phyloP scores from a whole-genome alignment of 176 grass and related monocot species.

The Triticum urartu region DNA sequence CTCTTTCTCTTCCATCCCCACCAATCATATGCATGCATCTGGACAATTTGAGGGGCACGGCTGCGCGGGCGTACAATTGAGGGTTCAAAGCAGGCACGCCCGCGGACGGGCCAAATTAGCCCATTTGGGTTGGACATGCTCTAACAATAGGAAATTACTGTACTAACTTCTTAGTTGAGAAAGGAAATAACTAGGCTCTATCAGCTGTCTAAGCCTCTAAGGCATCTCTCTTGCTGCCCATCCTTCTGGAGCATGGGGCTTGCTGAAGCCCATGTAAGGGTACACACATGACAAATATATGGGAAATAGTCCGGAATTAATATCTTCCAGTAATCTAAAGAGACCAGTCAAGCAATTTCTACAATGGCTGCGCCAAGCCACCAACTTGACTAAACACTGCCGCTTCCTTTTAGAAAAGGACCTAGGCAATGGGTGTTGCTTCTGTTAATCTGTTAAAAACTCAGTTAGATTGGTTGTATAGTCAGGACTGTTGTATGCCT shows the following conservation, averaged over 20 bases:
- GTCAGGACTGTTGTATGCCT: neutral
- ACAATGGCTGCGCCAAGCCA: neutral
- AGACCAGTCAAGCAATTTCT: neutral
- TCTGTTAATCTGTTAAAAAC: constrained; percentile 1
- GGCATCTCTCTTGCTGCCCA: neutral
- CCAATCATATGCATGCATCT: too few relatives aligned
- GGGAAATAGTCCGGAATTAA: neutral
- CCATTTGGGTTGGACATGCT: too few relatives aligned
- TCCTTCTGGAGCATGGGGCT: neutral
- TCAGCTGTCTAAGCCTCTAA: neutral
- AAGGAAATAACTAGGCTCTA: neutral
- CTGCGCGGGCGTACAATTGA: too few relatives aligned
- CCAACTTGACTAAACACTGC: neutral
- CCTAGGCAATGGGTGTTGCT: constrained; percentile 5
- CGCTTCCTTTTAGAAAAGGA: constrained; percentile 17
- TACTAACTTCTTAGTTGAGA: neutral
- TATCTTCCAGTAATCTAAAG: constrained; percentile 5
- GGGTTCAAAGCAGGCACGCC: too few relatives aligned
- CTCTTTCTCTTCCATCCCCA: too few relatives aligned
- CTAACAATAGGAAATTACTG: neutral
- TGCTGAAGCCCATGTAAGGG: neutral
- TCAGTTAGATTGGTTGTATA: neutral
- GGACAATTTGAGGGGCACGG: too few relatives aligned
- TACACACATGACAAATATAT: neutral
- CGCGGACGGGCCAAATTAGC: too few relatives aligned